phyloP scores from a whole-genome alignment of 768 basidiomycete genomes.

The Mycena vitilis region DNA sequence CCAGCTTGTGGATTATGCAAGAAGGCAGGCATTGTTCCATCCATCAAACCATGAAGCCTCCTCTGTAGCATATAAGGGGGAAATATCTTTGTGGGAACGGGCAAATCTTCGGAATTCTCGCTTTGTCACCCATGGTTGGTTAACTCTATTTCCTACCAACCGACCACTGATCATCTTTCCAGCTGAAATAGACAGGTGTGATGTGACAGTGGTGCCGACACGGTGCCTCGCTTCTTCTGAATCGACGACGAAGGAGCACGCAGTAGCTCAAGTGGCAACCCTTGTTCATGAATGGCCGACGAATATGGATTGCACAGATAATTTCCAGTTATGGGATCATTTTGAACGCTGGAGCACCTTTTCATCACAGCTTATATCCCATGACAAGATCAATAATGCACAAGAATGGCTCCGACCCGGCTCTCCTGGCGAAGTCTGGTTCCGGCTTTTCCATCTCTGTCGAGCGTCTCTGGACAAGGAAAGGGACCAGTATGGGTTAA shows the following conservation, averaged over 20 bases:
- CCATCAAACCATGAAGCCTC: not conserved
- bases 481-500: conserved; percentile 9
- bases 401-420: conserved; percentile 5
- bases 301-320: conserved; percentile 18
- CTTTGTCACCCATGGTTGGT: conserved; percentile 8
- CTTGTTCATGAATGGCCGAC: conserved; percentile 28
- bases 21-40: conserved; percentile 16
- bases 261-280: conserved; percentile 4
- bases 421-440: conserved; percentile 6
- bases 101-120: conserved; percentile 8
- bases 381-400: not conserved
- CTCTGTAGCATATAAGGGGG: not conserved
- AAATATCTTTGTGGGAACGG: conserved; percentile 9
- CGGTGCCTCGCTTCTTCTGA: conserved; percentile 14
- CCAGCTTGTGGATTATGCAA: conserved; percentile 18
- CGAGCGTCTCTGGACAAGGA: not conserved
- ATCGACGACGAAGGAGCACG: conserved; percentile 7
- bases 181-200: not conserved
- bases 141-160: not conserved
- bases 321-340: conserved; percentile 11
- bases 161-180: not conserved
- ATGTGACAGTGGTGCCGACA: not conserved
- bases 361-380: not conserved
- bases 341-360: conserved; percentile 1
- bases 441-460: conserved; percentile 16